These are phyloP conservation scores for Chrysosporium keratinophilum DNA, from an alignment of 2,329 filamentous ascomycete species.

Conservation along the genomic window DNA sequence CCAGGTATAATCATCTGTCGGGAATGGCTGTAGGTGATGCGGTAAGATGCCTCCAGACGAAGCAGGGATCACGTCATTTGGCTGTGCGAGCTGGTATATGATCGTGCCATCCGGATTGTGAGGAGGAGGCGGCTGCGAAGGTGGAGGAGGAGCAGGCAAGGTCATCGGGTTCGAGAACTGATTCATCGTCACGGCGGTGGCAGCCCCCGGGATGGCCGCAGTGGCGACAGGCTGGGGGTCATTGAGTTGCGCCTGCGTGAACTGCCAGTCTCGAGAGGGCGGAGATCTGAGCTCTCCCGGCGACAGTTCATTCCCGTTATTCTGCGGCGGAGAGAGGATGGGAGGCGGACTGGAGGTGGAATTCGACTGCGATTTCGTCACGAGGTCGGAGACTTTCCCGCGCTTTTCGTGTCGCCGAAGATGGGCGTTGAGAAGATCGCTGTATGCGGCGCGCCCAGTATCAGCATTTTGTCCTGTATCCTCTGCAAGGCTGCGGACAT, in stretches of 20 bases:
- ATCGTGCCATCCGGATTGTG: slow-evolving; percentile 1
- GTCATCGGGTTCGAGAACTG: slow-evolving; percentile 8
- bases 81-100: slow-evolving; percentile 2
- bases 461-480: not conserved
- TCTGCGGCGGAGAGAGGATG: slow-evolving; percentile 5
- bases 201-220: not conserved
- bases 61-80: slow-evolving; percentile 7
- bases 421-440: slow-evolving; percentile 20
- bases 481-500: not conserved
- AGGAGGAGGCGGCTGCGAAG: not conserved
- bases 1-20: slow-evolving; percentile 15
- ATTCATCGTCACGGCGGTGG: not conserved
- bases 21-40: slow-evolving; percentile 11
- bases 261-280: slow-evolving; percentile 8
- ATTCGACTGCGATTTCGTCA: slow-evolving; percentile 1
- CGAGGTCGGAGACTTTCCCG: slow-evolving; percentile 11
- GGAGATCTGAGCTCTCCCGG: slow-evolving; percentile 7
- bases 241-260: not conserved
- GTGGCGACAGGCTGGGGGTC: not conserved
- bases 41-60: slow-evolving; percentile 8
- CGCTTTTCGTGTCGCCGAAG: slow-evolving; percentile 19
- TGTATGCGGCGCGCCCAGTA: slow-evolving; percentile 1
- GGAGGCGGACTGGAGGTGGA: slow-evolving; percentile 10
- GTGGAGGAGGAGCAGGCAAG: slow-evolving; percentile 8
- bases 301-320: slow-evolving; percentile 2